A percentile compares a stretch with the other conserved stretches of the same genome.
These are phyloP conservation scores for Pichia cephalocereana DNA, from an alignment of 805 yeast genomes.

Conservation along the genomic window DNA sequence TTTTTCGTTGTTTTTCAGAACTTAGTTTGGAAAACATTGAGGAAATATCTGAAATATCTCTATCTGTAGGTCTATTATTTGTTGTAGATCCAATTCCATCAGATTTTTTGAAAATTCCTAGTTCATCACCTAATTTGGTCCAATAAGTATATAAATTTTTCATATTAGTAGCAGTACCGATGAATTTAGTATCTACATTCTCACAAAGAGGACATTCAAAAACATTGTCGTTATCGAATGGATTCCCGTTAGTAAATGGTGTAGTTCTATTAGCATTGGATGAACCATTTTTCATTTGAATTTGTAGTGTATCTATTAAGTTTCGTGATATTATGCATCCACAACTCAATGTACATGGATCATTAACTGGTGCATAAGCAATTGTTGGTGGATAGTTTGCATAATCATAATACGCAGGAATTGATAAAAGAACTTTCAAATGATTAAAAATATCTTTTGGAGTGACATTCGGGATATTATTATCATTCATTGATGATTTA, in stretches of 20 bases:
- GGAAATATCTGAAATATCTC: background rate
- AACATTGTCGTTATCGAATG: background rate
- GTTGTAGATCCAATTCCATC: background rate
- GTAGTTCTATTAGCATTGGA: background rate
- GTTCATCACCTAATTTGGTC: conserved; percentile 6
- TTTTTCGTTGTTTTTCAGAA: background rate
- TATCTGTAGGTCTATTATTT: conserved; percentile 1
- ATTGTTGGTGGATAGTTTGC: background rate
- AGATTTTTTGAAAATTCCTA: background rate
- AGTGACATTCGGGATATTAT: background rate
- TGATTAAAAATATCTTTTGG: background rate
- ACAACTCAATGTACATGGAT: background rate
- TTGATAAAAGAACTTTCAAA: background rate
- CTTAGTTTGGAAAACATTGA: conserved; percentile 4
- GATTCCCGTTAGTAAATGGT: background rate
- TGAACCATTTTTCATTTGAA: background rate
- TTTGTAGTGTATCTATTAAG: background rate
- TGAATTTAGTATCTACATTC: conserved; percentile 11
- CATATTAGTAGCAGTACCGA: conserved; percentile 28
- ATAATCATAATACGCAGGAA: background rate
- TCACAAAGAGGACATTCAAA: conserved; percentile 30
- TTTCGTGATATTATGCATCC: background rate
- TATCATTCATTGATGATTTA: background rate
- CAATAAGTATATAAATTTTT: conserved; percentile 18
- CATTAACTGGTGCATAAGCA: background rate